Conservation (phyloP, 2,329 filamentous ascomycete species). For the Calonectria hawksworthii region DNA sequence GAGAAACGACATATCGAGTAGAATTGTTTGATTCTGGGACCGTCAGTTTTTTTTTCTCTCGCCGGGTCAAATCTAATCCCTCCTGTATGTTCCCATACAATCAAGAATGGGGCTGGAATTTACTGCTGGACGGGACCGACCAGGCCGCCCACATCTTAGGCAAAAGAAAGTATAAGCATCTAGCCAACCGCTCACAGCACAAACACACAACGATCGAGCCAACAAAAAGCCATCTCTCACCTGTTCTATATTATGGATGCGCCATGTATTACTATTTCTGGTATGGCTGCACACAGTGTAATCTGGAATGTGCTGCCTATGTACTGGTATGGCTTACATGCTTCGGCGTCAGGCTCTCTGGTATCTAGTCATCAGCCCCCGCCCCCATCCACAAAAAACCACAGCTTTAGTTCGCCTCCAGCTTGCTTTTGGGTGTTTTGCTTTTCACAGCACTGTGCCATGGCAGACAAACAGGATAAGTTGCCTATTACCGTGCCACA, state of each 20-base stretch:
- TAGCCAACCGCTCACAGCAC: background rate
- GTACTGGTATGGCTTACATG: background rate
- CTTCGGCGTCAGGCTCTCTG: background rate
- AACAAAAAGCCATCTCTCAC: background rate
- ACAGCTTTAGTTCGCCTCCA: background rate
- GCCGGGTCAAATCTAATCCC: background rate
- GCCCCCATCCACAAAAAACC: background rate
- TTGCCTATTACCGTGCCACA: background rate
- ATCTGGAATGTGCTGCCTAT: background rate
- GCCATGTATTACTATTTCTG: background rate
- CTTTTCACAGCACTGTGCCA: background rate
- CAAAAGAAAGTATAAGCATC: background rate
- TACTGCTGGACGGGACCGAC: background rate
- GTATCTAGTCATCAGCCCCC: background rate
- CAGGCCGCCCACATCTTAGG: background rate
- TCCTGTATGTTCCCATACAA: background rate
- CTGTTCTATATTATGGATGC: background rate
- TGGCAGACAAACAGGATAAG: background rate
- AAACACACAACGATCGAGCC: background rate
- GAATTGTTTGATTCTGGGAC: background rate
- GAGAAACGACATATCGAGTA: conserved; percentile 8
- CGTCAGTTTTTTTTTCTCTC: background rate
- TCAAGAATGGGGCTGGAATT: background rate
- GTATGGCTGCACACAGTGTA: background rate
- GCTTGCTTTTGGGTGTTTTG: background rate